These are phyloP conservation scores for Podospora pseudoanserina DNA, from an alignment of 495 filamentous ascomycete genomes.

Conservation along the genomic window DNA sequence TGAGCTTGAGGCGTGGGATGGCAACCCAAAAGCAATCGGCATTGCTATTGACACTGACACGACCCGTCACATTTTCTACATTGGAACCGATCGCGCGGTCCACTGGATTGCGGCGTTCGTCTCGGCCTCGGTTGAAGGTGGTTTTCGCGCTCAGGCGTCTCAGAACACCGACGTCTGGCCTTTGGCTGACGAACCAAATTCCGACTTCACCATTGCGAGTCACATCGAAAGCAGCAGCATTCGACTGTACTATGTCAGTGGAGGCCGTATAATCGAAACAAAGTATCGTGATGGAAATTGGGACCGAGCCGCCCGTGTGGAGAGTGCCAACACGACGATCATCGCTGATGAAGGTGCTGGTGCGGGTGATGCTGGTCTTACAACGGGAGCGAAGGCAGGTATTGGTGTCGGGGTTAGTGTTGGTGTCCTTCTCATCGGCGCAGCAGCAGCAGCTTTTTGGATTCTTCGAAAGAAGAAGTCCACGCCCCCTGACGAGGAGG, in stretches of 20 bases:
- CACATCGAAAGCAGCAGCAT: conserved; percentile 15
- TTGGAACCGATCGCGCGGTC: conserved; percentile 24
- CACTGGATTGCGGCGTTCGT: conserved; percentile 19
- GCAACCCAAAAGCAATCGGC: conserved; percentile 24
- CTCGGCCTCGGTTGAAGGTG: conserved; percentile 17
- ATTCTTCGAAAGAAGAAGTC: conserved; percentile 11
- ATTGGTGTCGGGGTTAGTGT: conserved; percentile 20
- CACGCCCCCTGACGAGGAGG: not conserved
- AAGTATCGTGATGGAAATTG: conserved; percentile 14
- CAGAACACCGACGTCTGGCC: conserved; percentile 17
- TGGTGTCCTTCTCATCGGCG: conserved; percentile 10
- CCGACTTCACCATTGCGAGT: conserved; percentile 23
- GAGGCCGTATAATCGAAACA: conserved; percentile 24
- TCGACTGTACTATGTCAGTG: conserved; percentile 27
- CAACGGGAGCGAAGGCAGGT: conserved; percentile 21
- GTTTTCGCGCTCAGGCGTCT: conserved; percentile 9
- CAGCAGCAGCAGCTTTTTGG: conserved; percentile 12
- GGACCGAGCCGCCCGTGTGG: conserved; percentile 2
- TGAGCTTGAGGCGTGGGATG: conserved; percentile 23
- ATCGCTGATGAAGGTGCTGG: conserved; percentile 4
- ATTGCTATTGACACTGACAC: conserved; percentile 22
- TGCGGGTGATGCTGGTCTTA: conserved; percentile 7
- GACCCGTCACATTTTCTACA: conserved; percentile 30
- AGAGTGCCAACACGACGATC: conserved; percentile 1
- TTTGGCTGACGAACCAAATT: conserved; percentile 22